These are phyloP conservation scores for Condylostoma magnum DNA, from an alignment of 169 alveolate species.

Conservation along the genomic window DNA sequence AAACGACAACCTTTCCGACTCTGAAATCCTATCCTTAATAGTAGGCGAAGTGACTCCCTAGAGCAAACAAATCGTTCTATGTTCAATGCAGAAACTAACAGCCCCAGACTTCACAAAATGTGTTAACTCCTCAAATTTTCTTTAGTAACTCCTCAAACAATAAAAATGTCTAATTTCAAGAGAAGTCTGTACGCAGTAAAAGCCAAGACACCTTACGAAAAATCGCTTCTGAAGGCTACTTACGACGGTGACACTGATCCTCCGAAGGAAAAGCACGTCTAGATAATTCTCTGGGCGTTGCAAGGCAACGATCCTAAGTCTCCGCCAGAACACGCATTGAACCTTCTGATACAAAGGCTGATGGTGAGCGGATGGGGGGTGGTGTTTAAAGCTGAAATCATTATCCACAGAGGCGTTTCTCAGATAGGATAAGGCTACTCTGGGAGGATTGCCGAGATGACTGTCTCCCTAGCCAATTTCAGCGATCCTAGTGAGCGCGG, in stretches of 20 bases:
- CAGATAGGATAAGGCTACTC: neutral
- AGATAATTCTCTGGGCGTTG: conserved; percentile 5
- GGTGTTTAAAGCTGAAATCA: conserved; percentile 5
- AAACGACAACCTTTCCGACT: too few species aligned
- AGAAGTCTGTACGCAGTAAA: conserved; percentile 2
- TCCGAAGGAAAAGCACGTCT: conserved; percentile 34
- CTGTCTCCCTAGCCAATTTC: neutral
- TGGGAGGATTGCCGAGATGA: neutral
- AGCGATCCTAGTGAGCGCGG: conserved; percentile 30
- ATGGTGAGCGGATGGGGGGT: conserved; percentile 2
- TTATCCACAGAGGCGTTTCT: conserved; percentile 13
- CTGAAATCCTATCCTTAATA: too few species aligned
- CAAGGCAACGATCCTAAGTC: conserved; percentile 14
- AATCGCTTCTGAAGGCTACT: conserved; percentile 30
- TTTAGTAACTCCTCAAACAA: too few species aligned
- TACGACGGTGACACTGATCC: conserved; percentile 27
- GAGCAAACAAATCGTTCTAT: too few species aligned
- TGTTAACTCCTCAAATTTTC: too few species aligned
- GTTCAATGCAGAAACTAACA: too few species aligned
- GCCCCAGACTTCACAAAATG: too few species aligned
- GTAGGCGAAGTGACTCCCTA: too few species aligned
- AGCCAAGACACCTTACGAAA: conserved; percentile 16
- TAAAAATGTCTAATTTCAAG: conserved; percentile 3
- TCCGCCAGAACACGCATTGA: conserved; percentile 18
- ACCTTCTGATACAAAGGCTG: neutral